Evolutionary conservation across 176 grass and related monocot species (phyloP).

Genomic region (Lolium perenne): DNA sequence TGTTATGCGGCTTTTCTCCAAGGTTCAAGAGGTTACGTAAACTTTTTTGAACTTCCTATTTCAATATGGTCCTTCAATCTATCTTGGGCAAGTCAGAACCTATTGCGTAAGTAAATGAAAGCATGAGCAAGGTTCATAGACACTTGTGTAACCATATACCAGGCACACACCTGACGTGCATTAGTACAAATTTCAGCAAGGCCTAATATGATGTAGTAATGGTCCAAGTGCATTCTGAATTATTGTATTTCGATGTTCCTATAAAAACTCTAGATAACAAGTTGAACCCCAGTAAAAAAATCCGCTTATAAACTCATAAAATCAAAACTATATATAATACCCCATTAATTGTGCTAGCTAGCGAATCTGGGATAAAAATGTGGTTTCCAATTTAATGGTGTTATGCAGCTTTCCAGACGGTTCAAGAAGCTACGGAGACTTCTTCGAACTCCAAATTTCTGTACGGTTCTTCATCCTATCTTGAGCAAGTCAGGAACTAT

Average conservation of each 20-base stretch:
- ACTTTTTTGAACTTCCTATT: neutral
- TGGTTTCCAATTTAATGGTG: neutral
- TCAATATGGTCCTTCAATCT: neutral
- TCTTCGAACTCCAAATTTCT: neutral
- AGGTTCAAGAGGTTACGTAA: neutral
- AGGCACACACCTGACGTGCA: neutral
- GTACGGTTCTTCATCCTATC: neutral
- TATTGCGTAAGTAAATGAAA: slow-evolving; percentile 9
- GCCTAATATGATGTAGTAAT: neutral
- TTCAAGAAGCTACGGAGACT: neutral
- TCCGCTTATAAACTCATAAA: neutral
- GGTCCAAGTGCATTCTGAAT: neutral
- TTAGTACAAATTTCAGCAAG: neutral
- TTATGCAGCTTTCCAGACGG: neutral
- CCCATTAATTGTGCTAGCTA: neutral
- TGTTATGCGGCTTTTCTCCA: neutral
- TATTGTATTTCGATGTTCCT: neutral
- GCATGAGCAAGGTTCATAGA: neutral
- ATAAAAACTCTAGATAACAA: neutral
- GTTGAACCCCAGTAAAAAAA: neutral
- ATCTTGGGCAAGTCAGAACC: neutral
- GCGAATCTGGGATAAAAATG: neutral
- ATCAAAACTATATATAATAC: too few species aligned
- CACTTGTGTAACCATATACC: neutral
- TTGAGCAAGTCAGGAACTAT: neutral